A percentile compares a stretch with the other conserved stretches of the same genome.
Evolutionary conservation across 805 yeast species (phyloP).

Genomic region (Kodamaea jinghongensis): DNA sequence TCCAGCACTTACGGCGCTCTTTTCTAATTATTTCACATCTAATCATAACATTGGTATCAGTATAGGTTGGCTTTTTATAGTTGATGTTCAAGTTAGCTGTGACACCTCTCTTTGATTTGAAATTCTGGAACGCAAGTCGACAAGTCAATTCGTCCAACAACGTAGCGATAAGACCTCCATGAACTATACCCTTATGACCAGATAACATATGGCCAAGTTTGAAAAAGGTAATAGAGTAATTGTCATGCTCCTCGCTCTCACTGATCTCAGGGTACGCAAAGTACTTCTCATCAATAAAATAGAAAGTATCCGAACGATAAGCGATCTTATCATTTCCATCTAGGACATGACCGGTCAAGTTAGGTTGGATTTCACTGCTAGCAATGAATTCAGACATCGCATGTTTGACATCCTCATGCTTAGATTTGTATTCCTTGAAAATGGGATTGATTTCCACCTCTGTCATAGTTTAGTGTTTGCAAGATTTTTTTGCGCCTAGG

Average conservation of each 20-base stretch:
- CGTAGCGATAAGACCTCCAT: constrained; percentile 44
- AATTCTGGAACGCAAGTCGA: constrained; percentile 41
- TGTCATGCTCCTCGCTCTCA: constrained; percentile 17
- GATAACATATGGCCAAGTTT: constrained; percentile 37
- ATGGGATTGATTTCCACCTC: constrained; percentile 2
- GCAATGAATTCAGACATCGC: constrained; percentile 1
- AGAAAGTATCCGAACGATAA: constrained; percentile 32
- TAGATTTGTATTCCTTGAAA: constrained; percentile 1
- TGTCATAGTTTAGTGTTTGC: too few relatives aligned
- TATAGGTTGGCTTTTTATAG: constrained; percentile 36
- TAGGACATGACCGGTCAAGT: constrained; percentile 35
- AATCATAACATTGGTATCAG: constrained; percentile 30
- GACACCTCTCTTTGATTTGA: constrained; percentile 38
- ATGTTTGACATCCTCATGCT: background rate
- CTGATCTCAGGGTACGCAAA: constrained; percentile 24
- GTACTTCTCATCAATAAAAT: constrained; percentile 33
- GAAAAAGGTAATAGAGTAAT: constrained; percentile 37
- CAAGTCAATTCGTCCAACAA: constrained; percentile 43
- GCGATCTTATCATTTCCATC: constrained; percentile 33
- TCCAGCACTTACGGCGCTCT: constrained; percentile 39
- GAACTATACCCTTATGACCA: constrained; percentile 42
- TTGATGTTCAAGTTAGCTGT: constrained; percentile 44
- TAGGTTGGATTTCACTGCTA: constrained; percentile 32
- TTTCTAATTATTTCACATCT: constrained; percentile 32
- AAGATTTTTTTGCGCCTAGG: too few relatives aligned